A percentile compares a stretch with the other conserved stretches of the same genome.
These are phyloP conservation scores for Kluyveromyces marxianus DNA, from an alignment of 1,139 yeast species.

Conservation along the genomic window DNA sequence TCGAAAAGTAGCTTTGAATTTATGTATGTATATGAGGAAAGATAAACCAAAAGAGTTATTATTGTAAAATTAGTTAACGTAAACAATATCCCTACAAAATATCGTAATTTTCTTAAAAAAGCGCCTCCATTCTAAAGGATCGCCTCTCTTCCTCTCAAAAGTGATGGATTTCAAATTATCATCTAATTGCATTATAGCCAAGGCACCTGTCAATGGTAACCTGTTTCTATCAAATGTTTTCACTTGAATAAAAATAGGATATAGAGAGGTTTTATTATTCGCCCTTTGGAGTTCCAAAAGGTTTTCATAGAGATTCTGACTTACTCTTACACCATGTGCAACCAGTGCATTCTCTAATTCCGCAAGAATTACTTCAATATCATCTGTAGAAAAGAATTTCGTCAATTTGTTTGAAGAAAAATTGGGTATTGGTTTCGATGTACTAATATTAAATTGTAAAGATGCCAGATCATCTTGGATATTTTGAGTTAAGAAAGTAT, in stretches of 20 bases:
- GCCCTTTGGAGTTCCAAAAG: constrained; percentile 14
- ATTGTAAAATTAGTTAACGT: constrained; percentile 10
- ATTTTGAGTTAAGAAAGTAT: constrained; percentile 18
- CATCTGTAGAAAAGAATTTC: constrained; percentile 23
- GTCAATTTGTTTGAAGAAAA: constrained; percentile 27
- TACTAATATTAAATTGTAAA: constrained; percentile 21
- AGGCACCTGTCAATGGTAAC: constrained; percentile 40
- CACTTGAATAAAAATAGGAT: constrained; percentile 36
- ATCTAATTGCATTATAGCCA: constrained; percentile 36
- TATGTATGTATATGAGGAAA: background rate
- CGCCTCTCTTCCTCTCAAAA: constrained; percentile 48
- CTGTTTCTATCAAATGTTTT: constrained; percentile 42
- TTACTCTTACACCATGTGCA: constrained; percentile 20
- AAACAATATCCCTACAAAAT: constrained; percentile 40
- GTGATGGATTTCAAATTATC: constrained; percentile 38
- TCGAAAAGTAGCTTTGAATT: constrained; percentile 11
- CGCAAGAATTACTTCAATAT: constrained; percentile 21
- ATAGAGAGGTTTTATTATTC: constrained; percentile 16
- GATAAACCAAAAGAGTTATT: background rate
- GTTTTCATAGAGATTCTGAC: constrained; percentile 16
- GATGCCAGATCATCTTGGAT: constrained; percentile 24
- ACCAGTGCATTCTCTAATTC: constrained; percentile 22
- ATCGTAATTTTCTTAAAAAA: constrained; percentile 48
- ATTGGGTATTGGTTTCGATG: constrained; percentile 4
- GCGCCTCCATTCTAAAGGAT: constrained; percentile 63